These are phyloP conservation scores for Suillus subluteus DNA, from an alignment of 768 basidiomycete species.

Conservation along the genomic window DNA sequence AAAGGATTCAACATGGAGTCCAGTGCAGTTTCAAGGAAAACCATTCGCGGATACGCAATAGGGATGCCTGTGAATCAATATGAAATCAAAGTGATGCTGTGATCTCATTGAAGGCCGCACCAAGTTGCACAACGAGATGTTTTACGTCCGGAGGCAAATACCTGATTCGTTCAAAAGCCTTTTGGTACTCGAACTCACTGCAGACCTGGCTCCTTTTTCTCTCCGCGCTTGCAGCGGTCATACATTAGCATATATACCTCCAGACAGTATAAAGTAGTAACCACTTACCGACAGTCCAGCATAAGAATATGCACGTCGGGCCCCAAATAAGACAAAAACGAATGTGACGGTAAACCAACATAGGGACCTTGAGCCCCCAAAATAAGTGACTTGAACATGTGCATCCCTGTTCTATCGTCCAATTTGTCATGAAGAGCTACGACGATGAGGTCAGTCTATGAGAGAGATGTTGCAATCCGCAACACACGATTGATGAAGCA, in stretches of 20 bases:
- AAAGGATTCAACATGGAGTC: constrained; percentile 87
- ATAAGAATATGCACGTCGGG: constrained; percentile 76
- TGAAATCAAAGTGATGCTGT: background rate
- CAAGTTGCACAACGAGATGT: constrained; percentile 84
- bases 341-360: constrained; percentile 81
- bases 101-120: constrained; percentile 37
- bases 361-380: constrained; percentile 79
- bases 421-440: constrained; percentile 63
- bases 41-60: constrained; percentile 92
- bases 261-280: background rate
- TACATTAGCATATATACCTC: background rate
- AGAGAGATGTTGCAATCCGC: constrained; percentile 10
- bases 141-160: constrained; percentile 68
- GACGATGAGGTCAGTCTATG: constrained; percentile 7
- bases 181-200: constrained; percentile 70
- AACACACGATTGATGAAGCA: constrained; percentile 79
- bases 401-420: constrained; percentile 59
- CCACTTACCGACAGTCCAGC: constrained; percentile 76
- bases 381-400: constrained; percentile 72
- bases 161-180: constrained; percentile 65
- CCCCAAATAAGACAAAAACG: constrained; percentile 78
- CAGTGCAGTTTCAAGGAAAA: constrained; percentile 80
- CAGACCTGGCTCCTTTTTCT: constrained; percentile 83
- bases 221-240: constrained; percentile 65
- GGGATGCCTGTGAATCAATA: constrained; percentile 57